Percentiles rank a stretch among this genome's conserved stretches.
Evolutionary conservation across 1,139 yeast genomes (phyloP).

Genomic region (Hansenula lynferdii): DNA sequence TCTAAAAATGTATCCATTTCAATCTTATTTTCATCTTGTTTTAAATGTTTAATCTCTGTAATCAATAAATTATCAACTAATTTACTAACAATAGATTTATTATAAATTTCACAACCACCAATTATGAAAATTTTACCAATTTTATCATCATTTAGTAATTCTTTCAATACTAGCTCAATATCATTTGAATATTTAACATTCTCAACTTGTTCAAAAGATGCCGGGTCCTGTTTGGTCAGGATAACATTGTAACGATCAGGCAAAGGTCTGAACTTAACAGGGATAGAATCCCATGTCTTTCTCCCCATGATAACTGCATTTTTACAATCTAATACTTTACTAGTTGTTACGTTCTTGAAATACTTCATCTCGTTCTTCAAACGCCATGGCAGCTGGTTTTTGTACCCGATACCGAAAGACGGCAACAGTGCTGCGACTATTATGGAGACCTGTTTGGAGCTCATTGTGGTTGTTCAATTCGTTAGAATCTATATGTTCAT

Average conservation of each 20-base stretch:
- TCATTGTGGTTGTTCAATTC: too few species aligned
- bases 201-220: slow-evolving; percentile 20
- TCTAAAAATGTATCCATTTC: slow-evolving; percentile 61
- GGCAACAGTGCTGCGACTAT: slow-evolving; percentile 88
- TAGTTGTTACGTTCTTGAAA: slow-evolving; percentile 66
- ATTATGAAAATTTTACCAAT: slow-evolving; percentile 66
- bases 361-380: slow-evolving; percentile 80
- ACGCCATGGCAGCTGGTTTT: slow-evolving; percentile 87
- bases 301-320: slow-evolving; percentile 97
- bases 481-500: too few species aligned
- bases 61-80: slow-evolving; percentile 55
- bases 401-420: slow-evolving; percentile 75
- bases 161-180: slow-evolving; percentile 38
- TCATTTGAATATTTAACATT: slow-evolving; percentile 38
- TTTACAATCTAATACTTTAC: slow-evolving; percentile 18
- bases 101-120: slow-evolving; percentile 91
- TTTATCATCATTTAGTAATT: slow-evolving; percentile 16
- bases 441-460: slow-evolving; percentile 40
- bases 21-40: slow-evolving; percentile 26
- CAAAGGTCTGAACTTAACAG: slow-evolving; percentile 76
- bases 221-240: slow-evolving; percentile 44
- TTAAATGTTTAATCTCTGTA: slow-evolving; percentile 54
- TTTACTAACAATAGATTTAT: slow-evolving; percentile 41
- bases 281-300: slow-evolving; percentile 94
- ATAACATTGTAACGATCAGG: slow-evolving; percentile 73